phyloP scores from a whole-genome alignment of 306 rosid genomes.

The Gastrolobium villosum region DNA sequence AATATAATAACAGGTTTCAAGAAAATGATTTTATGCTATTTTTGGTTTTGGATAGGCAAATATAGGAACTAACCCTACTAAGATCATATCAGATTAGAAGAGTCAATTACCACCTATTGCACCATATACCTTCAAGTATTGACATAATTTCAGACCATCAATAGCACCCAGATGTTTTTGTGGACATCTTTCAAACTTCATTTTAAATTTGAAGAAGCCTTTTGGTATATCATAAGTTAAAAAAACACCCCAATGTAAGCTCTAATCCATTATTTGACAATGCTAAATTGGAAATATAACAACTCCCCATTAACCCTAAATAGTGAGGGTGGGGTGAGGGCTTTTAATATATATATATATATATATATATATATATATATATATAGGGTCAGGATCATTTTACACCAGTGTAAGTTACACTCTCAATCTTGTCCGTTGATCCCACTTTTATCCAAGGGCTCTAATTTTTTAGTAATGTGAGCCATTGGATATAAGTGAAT shows the following conservation, averaged over 20 bases:
- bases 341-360: too few species aligned
- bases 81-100: background rate
- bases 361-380: too few species aligned
- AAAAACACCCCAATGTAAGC: slow-evolving; percentile 27
- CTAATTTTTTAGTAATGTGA: too few species aligned
- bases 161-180: background rate
- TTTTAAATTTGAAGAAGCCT: slow-evolving; percentile 23
- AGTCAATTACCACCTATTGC: slow-evolving; percentile 26
- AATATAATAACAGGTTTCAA: slow-evolving; percentile 7
- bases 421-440: too few species aligned
- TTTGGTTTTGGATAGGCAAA: slow-evolving; percentile 28
- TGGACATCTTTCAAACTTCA: background rate
- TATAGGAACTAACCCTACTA: slow-evolving; percentile 19
- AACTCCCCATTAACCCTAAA: too few species aligned
- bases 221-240: slow-evolving; percentile 14
- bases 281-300: background rate
- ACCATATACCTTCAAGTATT: slow-evolving; percentile 15
- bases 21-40: slow-evolving; percentile 16
- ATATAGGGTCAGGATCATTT: too few species aligned
- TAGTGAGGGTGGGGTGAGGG: too few species aligned
- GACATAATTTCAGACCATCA: background rate
- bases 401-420: too few species aligned
- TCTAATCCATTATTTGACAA: slow-evolving; percentile 27
- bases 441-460: too few species aligned
- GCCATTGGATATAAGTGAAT: too few species aligned